Conservation (phyloP, 2,329 filamentous ascomycete species). For the Epichloe baconii region DNA sequence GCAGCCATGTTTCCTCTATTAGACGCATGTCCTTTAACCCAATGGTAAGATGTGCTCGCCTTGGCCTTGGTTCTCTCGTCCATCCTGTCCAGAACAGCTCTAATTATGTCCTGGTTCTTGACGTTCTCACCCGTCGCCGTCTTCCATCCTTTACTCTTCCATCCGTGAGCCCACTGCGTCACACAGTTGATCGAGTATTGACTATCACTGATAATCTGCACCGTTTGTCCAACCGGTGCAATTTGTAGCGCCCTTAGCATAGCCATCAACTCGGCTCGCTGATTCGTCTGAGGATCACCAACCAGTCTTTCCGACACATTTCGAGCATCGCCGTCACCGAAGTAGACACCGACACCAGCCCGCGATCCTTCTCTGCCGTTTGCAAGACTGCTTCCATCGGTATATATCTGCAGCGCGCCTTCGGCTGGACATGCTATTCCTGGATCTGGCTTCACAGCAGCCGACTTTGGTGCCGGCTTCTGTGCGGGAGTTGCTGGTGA, state of each 20-base stretch:
- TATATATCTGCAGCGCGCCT: slow-evolving; percentile 34
- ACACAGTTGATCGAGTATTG: slow-evolving; percentile 84
- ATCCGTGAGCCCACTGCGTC: slow-evolving; percentile 68
- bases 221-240: slow-evolving; percentile 50
- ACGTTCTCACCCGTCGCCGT: slow-evolving; percentile 59
- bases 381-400: slow-evolving; percentile 47
- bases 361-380: slow-evolving; percentile 43
- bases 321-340: slow-evolving; percentile 41
- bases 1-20: slow-evolving; percentile 68
- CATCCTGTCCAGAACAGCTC: slow-evolving; percentile 57
- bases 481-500: slow-evolving; percentile 13
- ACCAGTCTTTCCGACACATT: slow-evolving; percentile 64
- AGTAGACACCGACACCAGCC: slow-evolving; percentile 52
- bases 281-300: slow-evolving; percentile 75
- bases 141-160: slow-evolving; percentile 66
- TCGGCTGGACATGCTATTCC: slow-evolving; percentile 6
- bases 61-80: slow-evolving; percentile 50
- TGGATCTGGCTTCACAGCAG: background rate
- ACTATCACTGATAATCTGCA: slow-evolving; percentile 79
- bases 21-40: slow-evolving; percentile 77
- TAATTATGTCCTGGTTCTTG: slow-evolving; percentile 76
- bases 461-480: slow-evolving; percentile 6
- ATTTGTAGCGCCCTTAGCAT: slow-evolving; percentile 73
- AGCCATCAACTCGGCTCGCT: slow-evolving; percentile 87
- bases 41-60: slow-evolving; percentile 58